phyloP scores from a whole-genome alignment of 768 basidiomycete genomes.

The Psilocybe azurescens region DNA sequence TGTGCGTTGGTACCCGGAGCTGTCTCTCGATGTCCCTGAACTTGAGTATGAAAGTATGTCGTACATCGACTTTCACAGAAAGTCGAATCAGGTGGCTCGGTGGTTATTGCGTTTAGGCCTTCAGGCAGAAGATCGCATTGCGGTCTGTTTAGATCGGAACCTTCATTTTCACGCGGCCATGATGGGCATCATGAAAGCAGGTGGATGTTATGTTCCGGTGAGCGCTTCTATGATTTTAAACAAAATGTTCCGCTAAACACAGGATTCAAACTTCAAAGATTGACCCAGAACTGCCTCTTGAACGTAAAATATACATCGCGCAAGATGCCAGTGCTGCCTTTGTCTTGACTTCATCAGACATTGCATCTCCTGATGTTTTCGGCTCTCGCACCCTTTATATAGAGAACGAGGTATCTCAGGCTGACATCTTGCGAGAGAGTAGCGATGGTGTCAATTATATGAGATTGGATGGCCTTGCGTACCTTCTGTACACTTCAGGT shows the following conservation, averaged over 20 bases:
- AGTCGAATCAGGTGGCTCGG: slow-evolving; percentile 45
- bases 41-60: slow-evolving; percentile 32
- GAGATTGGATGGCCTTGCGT: slow-evolving; percentile 39
- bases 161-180: slow-evolving; percentile 46
- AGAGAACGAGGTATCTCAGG: slow-evolving; percentile 27
- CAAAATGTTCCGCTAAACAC: neutral
- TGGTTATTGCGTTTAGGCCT: slow-evolving; percentile 45
- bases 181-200: slow-evolving; percentile 50
- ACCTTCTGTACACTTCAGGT: slow-evolving; percentile 59
- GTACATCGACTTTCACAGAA: slow-evolving; percentile 39
- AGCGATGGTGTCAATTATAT: slow-evolving; percentile 33
- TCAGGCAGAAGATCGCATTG: slow-evolving; percentile 43
- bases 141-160: slow-evolving; percentile 50
- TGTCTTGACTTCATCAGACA: slow-evolving; percentile 39
- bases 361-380: slow-evolving; percentile 28
- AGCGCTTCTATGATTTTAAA: slow-evolving; percentile 11
- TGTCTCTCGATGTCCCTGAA: slow-evolving; percentile 24
- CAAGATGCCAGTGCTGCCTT: slow-evolving; percentile 45
- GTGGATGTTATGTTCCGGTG: slow-evolving; percentile 59
- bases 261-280: slow-evolving; percentile 35
- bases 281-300: slow-evolving; percentile 52
- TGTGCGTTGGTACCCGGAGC: slow-evolving; percentile 36
- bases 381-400: slow-evolving; percentile 29
- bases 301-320: slow-evolving; percentile 50
- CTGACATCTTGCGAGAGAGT: slow-evolving; percentile 32